These are phyloP conservation scores for Neocucurbitaria cava DNA, from an alignment of 2,329 filamentous ascomycete species.

Conservation along the genomic window DNA sequence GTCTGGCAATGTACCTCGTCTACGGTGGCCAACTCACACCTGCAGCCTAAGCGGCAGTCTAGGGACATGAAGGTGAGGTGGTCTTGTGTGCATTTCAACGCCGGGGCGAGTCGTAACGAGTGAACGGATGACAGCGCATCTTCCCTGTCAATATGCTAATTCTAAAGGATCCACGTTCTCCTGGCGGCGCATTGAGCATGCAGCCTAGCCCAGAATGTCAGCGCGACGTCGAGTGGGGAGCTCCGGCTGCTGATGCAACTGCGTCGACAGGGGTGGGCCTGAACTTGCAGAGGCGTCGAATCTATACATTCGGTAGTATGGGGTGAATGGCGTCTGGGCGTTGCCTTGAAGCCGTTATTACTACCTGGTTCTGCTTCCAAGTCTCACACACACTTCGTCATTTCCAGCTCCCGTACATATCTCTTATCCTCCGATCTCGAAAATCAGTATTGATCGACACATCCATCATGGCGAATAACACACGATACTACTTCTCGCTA, in stretches of 20 bases:
- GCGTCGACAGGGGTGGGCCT: slow-evolving; percentile 36
- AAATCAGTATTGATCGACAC: slow-evolving; percentile 13
- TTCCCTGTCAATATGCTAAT: slow-evolving; percentile 36
- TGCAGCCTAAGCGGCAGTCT: slow-evolving; percentile 32
- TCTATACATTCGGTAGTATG: slow-evolving; percentile 43
- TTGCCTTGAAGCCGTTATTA: slow-evolving; percentile 38
- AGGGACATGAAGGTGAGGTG: slow-evolving; percentile 34
- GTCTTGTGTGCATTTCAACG: slow-evolving; percentile 29
- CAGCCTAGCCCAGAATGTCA: slow-evolving; percentile 38
- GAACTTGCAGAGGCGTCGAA: slow-evolving; percentile 38
- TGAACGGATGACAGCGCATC: slow-evolving; percentile 50
- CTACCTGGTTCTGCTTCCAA: slow-evolving; percentile 24
- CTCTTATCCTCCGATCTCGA: slow-evolving; percentile 20
- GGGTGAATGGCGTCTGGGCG: slow-evolving; percentile 50
- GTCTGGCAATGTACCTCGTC: slow-evolving; percentile 16
- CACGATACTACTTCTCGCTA: slow-evolving; percentile 48
- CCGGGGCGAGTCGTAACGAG: slow-evolving; percentile 43
- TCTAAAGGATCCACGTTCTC: slow-evolving; percentile 48
- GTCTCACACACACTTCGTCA: slow-evolving; percentile 10
- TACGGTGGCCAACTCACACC: slow-evolving; percentile 39
- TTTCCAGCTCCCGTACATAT: slow-evolving; percentile 22
- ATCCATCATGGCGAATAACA: slow-evolving; percentile 44
- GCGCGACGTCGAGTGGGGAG: slow-evolving; percentile 41
- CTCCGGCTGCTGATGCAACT: slow-evolving; percentile 46
- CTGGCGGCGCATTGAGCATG: slow-evolving; percentile 43